Conservation (phyloP, 352 stramenopile species). For the Globisporangium megalacanthum region DNA sequence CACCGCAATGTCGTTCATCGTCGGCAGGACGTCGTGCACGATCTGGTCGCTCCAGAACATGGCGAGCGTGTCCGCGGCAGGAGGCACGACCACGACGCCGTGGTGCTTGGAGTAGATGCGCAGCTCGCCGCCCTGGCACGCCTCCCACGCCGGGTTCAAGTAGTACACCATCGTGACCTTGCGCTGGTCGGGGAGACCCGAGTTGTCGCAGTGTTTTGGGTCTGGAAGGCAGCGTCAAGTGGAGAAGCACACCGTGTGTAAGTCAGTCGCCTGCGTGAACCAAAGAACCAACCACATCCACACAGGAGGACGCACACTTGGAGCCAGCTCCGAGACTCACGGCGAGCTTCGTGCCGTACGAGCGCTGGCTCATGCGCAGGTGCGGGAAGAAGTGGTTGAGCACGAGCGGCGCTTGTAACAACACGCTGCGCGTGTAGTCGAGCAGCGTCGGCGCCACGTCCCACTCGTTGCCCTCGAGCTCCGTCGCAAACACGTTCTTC, state of each 20-base stretch:
- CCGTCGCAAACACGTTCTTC: slow-evolving; percentile 41
- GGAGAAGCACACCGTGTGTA: not conserved
- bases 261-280: not conserved
- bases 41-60: slow-evolving; percentile 86
- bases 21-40: slow-evolving; percentile 80
- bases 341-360: slow-evolving; percentile 45
- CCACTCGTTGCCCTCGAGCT: slow-evolving; percentile 45
- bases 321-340: slow-evolving; percentile 42
- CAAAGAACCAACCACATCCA: not conserved
- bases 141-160: slow-evolving; percentile 61
- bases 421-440: slow-evolving; percentile 46
- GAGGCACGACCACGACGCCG: slow-evolving; percentile 46
- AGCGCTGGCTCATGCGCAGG: slow-evolving; percentile 35
- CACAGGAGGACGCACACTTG: slow-evolving; percentile 25
- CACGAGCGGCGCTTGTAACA: slow-evolving; percentile 38
- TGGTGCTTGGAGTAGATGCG: slow-evolving; percentile 36
- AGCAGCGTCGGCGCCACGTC: slow-evolving; percentile 39
- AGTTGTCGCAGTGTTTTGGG: slow-evolving; percentile 51
- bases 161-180: slow-evolving; percentile 77
- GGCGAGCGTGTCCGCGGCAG: slow-evolving; percentile 68
- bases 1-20: slow-evolving; percentile 25
- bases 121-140: slow-evolving; percentile 43
- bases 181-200: slow-evolving; percentile 39
- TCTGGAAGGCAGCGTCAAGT: slow-evolving; percentile 16
- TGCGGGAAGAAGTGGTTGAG: slow-evolving; percentile 46